Evolutionary conservation across 2,329 filamentous ascomycete genomes (phyloP), one percentile per base, ranked within the genome.

Genomic region (Calonectria hawksworthii): DNA sequence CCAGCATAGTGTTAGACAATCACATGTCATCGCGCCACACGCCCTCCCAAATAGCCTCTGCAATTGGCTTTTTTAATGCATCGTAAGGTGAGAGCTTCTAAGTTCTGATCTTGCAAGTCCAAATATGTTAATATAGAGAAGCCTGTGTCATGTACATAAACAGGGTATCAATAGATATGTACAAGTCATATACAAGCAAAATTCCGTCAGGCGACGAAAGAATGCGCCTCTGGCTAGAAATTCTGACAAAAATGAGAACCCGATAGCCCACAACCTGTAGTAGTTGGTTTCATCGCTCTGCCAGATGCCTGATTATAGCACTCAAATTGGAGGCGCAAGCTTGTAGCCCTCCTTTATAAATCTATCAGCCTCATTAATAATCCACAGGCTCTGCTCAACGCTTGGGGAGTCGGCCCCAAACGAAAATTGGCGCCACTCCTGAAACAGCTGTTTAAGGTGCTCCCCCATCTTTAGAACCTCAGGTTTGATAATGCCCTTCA

Each of bases 321-420:
- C 16, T 68, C 66, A 68, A 16, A 32, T 26, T 41, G 36, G 50
- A 18, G 50, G 51, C 7, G 51, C 51, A 34, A 56, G 34, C 34
- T 56, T 41, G 18, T 72, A 85, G 2, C 82, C 82, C 59, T 86
- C 80, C 44, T 83, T 82, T 9, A 88, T 88, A 23, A 87, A 87
- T 4, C 80, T 81, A 68, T 87, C 85, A 0, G 86, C 85, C 66
- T 88, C 86, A 1, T 83, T 82, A 21, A 89, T 89, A 13, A 89
- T 83, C 23, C 86, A 83, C 23, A 89, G 79, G 47, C 87, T 88
- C 70, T 89, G 86, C 41, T 88, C 82, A 0, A 89, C 85, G 73
- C 87, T 89, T 0, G 88, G 88, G 0, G 87, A 88, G 9, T 81
- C 82, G 0, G 83, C 81, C 0, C 85, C 83, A 0, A 87, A 86